Evolutionary conservation across 495 filamentous ascomycete genomes (phyloP).

Genomic region (Aspergillus sparsus): DNA sequence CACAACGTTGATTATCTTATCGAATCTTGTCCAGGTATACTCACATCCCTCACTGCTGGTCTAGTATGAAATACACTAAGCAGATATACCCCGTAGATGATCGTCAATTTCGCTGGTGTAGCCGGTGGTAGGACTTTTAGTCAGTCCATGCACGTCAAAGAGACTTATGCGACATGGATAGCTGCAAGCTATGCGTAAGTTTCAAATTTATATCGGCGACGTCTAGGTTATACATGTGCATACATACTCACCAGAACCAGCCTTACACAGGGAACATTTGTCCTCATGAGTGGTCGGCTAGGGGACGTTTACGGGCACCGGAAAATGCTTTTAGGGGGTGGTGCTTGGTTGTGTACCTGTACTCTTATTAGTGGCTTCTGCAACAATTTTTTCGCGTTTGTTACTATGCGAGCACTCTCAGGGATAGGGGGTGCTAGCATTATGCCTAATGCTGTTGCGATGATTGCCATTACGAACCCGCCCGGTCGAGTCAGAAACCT

Average conservation of each 20-base stretch:
- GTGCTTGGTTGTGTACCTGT: slow-evolving; percentile 39
- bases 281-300: slow-evolving; percentile 49
- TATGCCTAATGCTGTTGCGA: slow-evolving; percentile 25
- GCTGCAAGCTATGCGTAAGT: slow-evolving; percentile 36
- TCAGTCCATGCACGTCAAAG: slow-evolving; percentile 25
- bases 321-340: slow-evolving; percentile 42
- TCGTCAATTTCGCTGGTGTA: slow-evolving; percentile 34
- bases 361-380: slow-evolving; percentile 44
- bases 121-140: slow-evolving; percentile 34
- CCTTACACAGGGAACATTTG: slow-evolving; percentile 53
- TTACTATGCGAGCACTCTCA: slow-evolving; percentile 21
- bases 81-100: slow-evolving; percentile 25
- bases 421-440: slow-evolving; percentile 21
- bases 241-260: slow-evolving; percentile 25
- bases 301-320: slow-evolving; percentile 54
- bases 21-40: slow-evolving; percentile 36
- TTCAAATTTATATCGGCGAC: background rate
- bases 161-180: slow-evolving; percentile 34
- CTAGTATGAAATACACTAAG: background rate
- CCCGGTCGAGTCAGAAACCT: slow-evolving; percentile 41
- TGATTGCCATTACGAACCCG: slow-evolving; percentile 23
- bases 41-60: background rate
- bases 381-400: slow-evolving; percentile 44
- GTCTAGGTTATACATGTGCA: background rate
- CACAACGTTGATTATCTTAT: slow-evolving; percentile 27